Evolutionary conservation across 352 stramenopile species (phyloP), one percentile per base, ranked within the genome.

Genomic region (Saprolegnia diclina): DNA sequence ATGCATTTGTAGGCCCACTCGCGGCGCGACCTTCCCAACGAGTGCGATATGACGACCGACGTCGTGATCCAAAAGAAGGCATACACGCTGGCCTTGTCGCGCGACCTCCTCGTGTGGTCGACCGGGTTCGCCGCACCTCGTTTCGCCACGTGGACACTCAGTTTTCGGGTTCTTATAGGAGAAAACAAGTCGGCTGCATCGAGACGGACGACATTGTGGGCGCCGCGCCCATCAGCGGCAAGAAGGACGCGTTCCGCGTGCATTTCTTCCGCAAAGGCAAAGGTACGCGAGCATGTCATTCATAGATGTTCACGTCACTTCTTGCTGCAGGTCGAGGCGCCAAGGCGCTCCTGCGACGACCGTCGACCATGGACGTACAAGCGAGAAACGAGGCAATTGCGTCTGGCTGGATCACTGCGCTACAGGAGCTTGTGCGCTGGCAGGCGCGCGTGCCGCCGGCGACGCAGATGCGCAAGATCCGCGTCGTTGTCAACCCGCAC

Each of bases 381-480:
- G 32, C 71, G 16, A 45, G 21, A 75, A 73, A 22, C 65, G 19
- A 64, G 52, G 24, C 14, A 0, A 74, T 89, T 13, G 67, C 82
- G 5, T 71, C 79, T 22, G 77, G 74, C 56, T 92, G 84, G 84
- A 75, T 91, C 29, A 70, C 71, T 1, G 74, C 80, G 32, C 88
- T 92, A 42, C 85, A 92, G 67, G 85, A 92, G 57, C 81, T 92
- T 7, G 85, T 92, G 56, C 82, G 85, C 59, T 92, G 82, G 82
- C 85, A 92, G 67, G 85, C 85, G 56, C 82, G 85, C 14, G 80
- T 81, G 35, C 85, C 85, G 48, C 79, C 85, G 1, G 77, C 90
- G 59, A 59, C 74, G 0, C 83, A 93, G 71, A 89, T 88, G 65
- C 80, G 85, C 44, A 71, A 77, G n/a, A 78, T 92, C 68, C 89